Evolutionary conservation across 108 stramenopile genomes (phyloP), one percentile per base, ranked within the genome.

Genomic region (Pelagomonas calceolata): DNA sequence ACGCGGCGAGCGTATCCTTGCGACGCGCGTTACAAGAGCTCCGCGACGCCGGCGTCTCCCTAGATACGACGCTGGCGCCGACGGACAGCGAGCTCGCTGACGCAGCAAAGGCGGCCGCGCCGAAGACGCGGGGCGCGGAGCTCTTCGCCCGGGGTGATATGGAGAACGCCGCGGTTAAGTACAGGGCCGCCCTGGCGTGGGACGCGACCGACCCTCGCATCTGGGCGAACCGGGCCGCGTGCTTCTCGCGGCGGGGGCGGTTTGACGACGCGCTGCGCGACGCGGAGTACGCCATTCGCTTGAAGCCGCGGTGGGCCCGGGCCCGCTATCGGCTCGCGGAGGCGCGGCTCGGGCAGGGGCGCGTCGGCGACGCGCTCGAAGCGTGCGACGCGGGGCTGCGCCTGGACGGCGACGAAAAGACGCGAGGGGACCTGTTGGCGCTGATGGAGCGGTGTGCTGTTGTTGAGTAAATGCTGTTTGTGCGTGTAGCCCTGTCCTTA

Each of bases 161-260:
- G 68, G 33, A 51, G 34, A 64, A 69, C 16, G 68, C 69, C 21
- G 26, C 4, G 36, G 33, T 21, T 17, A n/a, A 7, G 64, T 69
- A 69, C 74, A 66, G 46, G 26, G 33, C 45, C 34, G 70, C 74
- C 29, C 74, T 75, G 21, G 14, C 51, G 21, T 26, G 18, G 7
- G 51, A 60, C 51, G 21, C 51, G 51, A 26, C 21, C 7, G 51
- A 60, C 51, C 51, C 14, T 26, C 21, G 18, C 26, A 4, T 60
- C 14, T 60, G 29, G 21, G 18, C 51, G 51, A 60, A 60, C 51
- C 51, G 51, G 7, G 18, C 51, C 51, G 51, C 51, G 51, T 60
- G 51, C 51, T 26, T 4, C 51, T 1, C 26, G 21, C 21, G 21
- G 51, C 51, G 3, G 21, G 21, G 10, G 21, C 21, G 29, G 21